phyloP scores from a whole-genome alignment of 306 rosid genomes.

The Vigna nakashimae region DNA sequence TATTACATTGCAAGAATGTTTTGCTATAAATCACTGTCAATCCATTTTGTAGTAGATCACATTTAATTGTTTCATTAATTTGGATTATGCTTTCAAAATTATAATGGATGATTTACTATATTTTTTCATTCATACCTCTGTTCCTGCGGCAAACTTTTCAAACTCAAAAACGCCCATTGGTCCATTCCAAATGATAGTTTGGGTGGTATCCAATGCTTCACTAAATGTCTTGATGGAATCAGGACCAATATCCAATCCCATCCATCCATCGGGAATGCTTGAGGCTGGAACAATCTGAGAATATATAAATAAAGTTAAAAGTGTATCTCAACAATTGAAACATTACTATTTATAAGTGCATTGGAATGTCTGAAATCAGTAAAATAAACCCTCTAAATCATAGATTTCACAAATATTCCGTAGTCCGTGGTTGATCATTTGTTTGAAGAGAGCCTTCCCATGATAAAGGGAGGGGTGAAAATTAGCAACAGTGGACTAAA shows the following conservation, averaged over 20 bases:
- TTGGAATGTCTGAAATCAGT: not conserved
- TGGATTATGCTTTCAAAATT: not conserved
- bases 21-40: too few relatives aligned
- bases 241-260: conserved; percentile 98
- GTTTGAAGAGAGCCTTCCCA: not conserved
- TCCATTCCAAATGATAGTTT: conserved; percentile 93
- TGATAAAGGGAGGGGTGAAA: not conserved
- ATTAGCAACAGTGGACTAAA: not conserved
- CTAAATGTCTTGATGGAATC: conserved; percentile 82
- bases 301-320: conserved; percentile 21
- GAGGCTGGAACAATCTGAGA: conserved; percentile 83
- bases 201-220: conserved; percentile 72
- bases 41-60: too few relatives aligned
- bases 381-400: not conserved
- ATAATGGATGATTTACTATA: not conserved
- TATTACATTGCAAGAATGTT: too few relatives aligned
- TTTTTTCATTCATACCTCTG: conserved; percentile 63
- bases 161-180: conserved; percentile 99
- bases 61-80: too few relatives aligned
- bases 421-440: not conserved
- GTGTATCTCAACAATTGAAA: conserved; percentile 3
- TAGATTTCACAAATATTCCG: not conserved
- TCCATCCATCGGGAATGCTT: conserved; percentile 90
- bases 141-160: conserved; percentile 86
- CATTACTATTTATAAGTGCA: not conserved